These are phyloP conservation scores for Quercus phellos DNA, from an alignment of 331 rosid species.

Conservation along the genomic window DNA sequence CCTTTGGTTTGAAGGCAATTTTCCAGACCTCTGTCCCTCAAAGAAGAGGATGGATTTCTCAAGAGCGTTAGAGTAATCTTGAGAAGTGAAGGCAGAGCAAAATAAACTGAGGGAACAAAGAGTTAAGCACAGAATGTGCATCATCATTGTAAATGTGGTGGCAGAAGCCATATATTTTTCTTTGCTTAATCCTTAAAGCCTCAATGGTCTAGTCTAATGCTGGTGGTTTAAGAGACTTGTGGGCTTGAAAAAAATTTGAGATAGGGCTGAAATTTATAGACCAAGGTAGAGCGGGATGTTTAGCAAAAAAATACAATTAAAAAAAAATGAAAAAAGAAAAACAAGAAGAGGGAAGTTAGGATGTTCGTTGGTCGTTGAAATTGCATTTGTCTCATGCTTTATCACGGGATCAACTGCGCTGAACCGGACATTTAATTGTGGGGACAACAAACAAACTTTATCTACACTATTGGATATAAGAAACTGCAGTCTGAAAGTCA, in stretches of 20 bases:
- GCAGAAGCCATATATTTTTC: conserved; percentile 29
- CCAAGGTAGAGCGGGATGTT: neutral
- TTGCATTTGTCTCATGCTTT: neutral
- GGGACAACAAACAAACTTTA: conserved; percentile 8
- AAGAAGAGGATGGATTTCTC: conserved; percentile 79
- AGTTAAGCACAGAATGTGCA: conserved; percentile 22
- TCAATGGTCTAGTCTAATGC: neutral
- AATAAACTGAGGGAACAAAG: conserved; percentile 22
- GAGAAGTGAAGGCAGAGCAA: conserved; percentile 50
- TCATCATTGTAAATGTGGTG: conserved; percentile 15
- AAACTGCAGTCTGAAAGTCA: conserved; percentile 2
- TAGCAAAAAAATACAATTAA: too few species aligned
- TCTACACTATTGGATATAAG: conserved; percentile 14
- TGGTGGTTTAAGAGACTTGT: neutral
- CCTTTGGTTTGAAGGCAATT: conserved; percentile 58
- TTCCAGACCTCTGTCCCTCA: conserved; percentile 85
- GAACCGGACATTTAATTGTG: conserved; percentile 30
- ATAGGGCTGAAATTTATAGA: conserved; percentile 30
- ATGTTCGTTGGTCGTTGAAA: conserved; percentile 35
- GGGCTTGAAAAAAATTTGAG: conserved; percentile 7
- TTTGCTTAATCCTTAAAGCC: neutral
- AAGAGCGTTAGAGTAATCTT: conserved; percentile 62
- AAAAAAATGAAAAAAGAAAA: neutral
- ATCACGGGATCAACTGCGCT: conserved; percentile 78
- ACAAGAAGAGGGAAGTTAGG: conserved; percentile 20